Evolutionary conservation across 2,329 filamentous ascomycete species (phyloP).

Genomic region (Aspergillus phoenicis): DNA sequence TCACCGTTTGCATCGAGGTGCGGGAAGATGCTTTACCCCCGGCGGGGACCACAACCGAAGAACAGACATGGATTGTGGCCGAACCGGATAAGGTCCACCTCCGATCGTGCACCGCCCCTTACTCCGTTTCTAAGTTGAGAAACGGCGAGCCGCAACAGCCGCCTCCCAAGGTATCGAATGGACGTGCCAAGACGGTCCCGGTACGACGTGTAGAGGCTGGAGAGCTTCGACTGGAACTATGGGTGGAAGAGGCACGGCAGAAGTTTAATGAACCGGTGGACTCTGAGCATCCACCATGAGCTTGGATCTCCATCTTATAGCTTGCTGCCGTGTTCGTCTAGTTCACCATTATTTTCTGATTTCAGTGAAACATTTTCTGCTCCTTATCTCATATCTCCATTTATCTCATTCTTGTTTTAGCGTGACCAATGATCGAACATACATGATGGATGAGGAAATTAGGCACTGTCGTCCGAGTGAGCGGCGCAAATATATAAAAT

Average conservation of each 20-base stretch:
- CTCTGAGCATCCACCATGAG: slow-evolving; percentile 41
- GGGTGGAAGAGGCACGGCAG: slow-evolving; percentile 66
- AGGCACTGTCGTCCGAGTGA: slow-evolving; percentile 38
- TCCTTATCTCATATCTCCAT: slow-evolving; percentile 23
- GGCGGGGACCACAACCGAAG: slow-evolving; percentile 48
- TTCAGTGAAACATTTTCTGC: slow-evolving; percentile 18
- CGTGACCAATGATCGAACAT: slow-evolving; percentile 46
- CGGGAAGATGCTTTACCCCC: slow-evolving; percentile 50
- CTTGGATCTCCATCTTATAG: slow-evolving; percentile 9
- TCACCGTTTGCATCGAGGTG: slow-evolving; percentile 54
- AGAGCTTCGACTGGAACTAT: slow-evolving; percentile 67
- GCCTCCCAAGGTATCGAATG: slow-evolving; percentile 41
- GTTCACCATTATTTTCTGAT: slow-evolving; percentile 17
- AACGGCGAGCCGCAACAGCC: slow-evolving; percentile 41
- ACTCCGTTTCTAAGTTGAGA: slow-evolving; percentile 41
- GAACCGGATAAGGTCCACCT: slow-evolving; percentile 51
- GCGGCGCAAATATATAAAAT: slow-evolving; percentile 44
- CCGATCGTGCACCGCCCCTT: slow-evolving; percentile 43
- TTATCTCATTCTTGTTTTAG: slow-evolving; percentile 42
- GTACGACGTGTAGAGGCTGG: slow-evolving; percentile 66
- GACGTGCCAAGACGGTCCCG: slow-evolving; percentile 60
- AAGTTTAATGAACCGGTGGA: slow-evolving; percentile 52
- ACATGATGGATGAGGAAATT: slow-evolving; percentile 43
- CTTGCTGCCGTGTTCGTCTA: slow-evolving; percentile 17
- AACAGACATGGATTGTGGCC: slow-evolving; percentile 64